Evolutionary conservation across 305 asterid genomes (phyloP).

Genomic region (Fraxinus nigra): DNA sequence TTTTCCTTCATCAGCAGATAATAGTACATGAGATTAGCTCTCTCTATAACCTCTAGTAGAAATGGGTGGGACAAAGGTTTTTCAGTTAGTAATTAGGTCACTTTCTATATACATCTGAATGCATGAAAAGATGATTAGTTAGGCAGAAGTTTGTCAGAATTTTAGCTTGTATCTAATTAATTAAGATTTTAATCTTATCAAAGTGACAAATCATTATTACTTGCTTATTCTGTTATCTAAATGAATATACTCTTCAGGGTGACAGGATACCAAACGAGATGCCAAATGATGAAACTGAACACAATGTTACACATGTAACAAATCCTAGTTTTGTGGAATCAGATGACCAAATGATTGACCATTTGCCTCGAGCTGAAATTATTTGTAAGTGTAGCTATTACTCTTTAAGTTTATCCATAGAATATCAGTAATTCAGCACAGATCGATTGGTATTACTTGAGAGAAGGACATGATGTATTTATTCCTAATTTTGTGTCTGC

Average conservation of each 20-base stretch:
- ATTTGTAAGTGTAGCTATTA: conserved; percentile 52
- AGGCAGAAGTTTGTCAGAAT: conserved; percentile 7
- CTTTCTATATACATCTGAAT: background rate
- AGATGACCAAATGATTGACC: conserved; percentile 38
- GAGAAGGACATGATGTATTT: background rate
- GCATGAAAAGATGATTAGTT: background rate
- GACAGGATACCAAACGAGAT: conserved; percentile 43
- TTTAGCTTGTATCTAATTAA: background rate
- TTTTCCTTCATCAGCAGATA: background rate
- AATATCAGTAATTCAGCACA: background rate
- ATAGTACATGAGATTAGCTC: background rate
- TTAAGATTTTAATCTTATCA: background rate
- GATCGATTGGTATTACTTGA: background rate
- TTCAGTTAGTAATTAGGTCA: background rate
- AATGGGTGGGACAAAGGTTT: background rate
- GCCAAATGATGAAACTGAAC: conserved; percentile 46
- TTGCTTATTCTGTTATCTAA: conserved; percentile 20
- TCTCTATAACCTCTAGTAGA: background rate
- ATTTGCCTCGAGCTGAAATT: conserved; percentile 54
- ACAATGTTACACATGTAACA: conserved; percentile 43
- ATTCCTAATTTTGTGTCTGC: background rate
- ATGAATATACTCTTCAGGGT: conserved; percentile 47
- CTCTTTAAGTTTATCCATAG: conserved; percentile 24
- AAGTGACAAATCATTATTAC: background rate
- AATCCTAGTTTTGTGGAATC: conserved; percentile 41